Base-by-base conservation (phyloP, 495 filamentous ascomycete genomes). In the Aspergillus indologenus region DNA sequence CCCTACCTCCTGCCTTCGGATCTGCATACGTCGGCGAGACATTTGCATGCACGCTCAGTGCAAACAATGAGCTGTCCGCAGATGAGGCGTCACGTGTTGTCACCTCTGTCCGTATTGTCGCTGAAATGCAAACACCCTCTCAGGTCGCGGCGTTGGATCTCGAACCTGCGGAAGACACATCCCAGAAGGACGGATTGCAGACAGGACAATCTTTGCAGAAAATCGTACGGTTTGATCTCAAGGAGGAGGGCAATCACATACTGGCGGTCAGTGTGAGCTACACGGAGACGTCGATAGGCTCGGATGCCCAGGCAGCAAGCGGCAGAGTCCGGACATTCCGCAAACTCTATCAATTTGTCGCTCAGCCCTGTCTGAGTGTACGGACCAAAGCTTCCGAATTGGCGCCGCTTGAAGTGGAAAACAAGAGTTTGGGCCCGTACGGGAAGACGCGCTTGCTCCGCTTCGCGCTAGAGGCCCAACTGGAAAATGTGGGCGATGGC, bases 291-390 rank as follows among this genome's bases (percentile, higher is more conserved):
- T 58, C 71, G 51, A 71, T 81, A 45, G 74, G 71, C 48, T 64
- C 71, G 55, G 83, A 88, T 57, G 79, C 80, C 1, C 83, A 82
- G 43, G 82, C 84, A 26, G 84, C 83, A 22, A 83, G 82, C 54
- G 89, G 87, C 31, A 81, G 90, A 43, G 85, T 88, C 22, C 79
- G 95, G 59, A 96, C 90, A 14, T 98, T 98, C 69, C 78, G 93
- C 61, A 98, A 98, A 72, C 73, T 98, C 59, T 98, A 98, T 70
- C 95, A 98, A 71, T 98, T 98, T 67, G 86, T 92, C 21, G 93
- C 92, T 49, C 91, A 93, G 72, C 86, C 87, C 55, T 90, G 90
- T 62, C 75, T 98, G 58, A 89, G 92, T 55, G 92, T 98, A 21
- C 77, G 94, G 57, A 97, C 94, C 0, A 98, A 98, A 68, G 81